Base-by-base conservation (phyloP, 345 rosid genomes). In the Euphorbia peplus region DNA sequence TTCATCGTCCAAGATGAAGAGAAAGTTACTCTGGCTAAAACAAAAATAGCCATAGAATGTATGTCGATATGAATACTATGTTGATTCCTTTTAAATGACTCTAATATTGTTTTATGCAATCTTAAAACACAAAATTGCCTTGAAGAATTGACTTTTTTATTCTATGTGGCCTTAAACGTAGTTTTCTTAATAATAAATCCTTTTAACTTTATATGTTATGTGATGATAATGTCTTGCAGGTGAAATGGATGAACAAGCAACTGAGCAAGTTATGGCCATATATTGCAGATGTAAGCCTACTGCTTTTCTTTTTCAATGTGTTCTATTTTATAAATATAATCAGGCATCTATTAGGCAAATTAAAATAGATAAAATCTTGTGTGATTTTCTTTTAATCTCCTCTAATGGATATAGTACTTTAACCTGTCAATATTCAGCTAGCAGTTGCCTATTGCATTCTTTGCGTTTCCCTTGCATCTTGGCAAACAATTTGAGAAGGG, bases 181-280 rank as follows among this genome's bases (percentile, higher is more conserved):
- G 55, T 64, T 54, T 44, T 63, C 55, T 56, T 28, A 4, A 0
- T 22, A 26, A 53, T 56, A 28, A n/a, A 35, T 25, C 19, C 7
- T 15, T 53, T 35, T 29, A n/a, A 53, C 39, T 66, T 73, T 42
- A 47, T 48, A 62, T 42, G 18, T 54, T 44, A 26, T 55, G 8
- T 56, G 67, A 14, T 61, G 73, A 35, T 76, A 63, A 50, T 46
- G 29, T 76, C 73, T 39, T 73, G 55, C 86, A 95, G 99, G 99
- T 95, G 80, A 92, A 95, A 80, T 95, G 99, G 99, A 59, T 95
- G 85, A 95, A 95, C 84, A 95, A 90, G 83, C 89, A 85, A 77
- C 82, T 95, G 72, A 71, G 84, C 86, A 95, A 92, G 82, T 73
- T 95, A 73, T 95, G 99, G 99, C 99, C 99, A 53, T 95, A 72